Evolutionary conservation across 768 basidiomycete genomes (phyloP), one percentile per base, ranked within the genome.

Genomic region (Erythrobasidium yunnanense): DNA sequence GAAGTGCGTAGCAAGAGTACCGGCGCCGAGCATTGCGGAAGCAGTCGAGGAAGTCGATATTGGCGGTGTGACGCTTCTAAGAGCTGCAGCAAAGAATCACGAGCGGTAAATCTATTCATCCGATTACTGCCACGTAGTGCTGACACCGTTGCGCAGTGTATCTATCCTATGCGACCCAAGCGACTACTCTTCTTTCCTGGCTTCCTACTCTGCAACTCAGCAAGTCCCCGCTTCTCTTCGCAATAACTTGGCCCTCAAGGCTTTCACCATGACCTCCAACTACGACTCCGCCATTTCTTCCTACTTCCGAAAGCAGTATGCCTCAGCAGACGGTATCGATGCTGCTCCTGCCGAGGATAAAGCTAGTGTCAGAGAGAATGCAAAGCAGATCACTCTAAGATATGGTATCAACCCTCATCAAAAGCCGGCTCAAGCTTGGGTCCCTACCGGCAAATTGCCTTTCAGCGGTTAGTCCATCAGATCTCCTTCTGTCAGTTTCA

Each of bases 351-450:
- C 78, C 34, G 87, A 86, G 32, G 79, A 81, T 70, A 77, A 84
- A 45, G 85, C 82, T 8, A 85, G 81, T 1, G 74, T 78, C 30
- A 75, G 75, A 47, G 78, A 78, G 27, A 81, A 83, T 2, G 83
- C 90, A 18, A 93, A 97, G 78, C 81, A 89, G 66, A 81, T 92
- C 73, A 79, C 87, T 0, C 78, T 99, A 69, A 83, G 95, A 55
- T 97, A 97, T 75, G 95, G 95, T 42, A 91, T 90, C 3, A 99
- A 99, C 77, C 95, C 95, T 2, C 95, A 99, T 74, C 95, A 99
- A 76, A 95, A 91, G 78, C 95, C 95, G 38, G 93, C 95, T 0
- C 91, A 96, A 76, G 92, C 95, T 0, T 97, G 85, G 73, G 90
- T 97, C 7, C 81, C 86, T 1, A 83, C 86, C 65, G 90, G 91